Percentiles rank a stretch among this genome's conserved stretches.
These are phyloP conservation scores for Aspergillus sp. DNA, from an alignment of 2,329 filamentous ascomycete genomes.

Conservation along the genomic window DNA sequence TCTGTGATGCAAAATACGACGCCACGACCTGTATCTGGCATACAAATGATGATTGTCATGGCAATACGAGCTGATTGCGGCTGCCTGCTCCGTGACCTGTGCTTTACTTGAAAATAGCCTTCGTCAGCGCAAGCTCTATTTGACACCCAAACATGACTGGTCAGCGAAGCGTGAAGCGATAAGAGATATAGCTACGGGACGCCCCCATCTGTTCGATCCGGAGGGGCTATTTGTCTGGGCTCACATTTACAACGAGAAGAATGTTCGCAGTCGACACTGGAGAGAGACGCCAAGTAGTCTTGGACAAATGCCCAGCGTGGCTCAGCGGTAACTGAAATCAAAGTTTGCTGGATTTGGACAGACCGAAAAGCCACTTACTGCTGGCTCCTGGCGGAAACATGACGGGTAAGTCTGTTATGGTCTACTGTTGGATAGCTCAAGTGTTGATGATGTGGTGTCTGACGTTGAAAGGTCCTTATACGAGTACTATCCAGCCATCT, in stretches of 20 bases:
- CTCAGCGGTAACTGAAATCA: constrained; percentile 9
- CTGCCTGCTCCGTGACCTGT: background rate
- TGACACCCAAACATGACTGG: background rate
- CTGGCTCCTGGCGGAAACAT: background rate
- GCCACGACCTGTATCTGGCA: background rate
- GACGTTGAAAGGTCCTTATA: background rate
- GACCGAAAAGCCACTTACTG: background rate
- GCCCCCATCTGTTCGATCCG: background rate
- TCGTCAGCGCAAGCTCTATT: background rate
- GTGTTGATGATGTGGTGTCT: no score
- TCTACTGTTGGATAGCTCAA: background rate
- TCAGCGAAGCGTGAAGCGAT: background rate
- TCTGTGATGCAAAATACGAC: background rate
- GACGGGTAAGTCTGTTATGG: background rate
- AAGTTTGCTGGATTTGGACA: background rate
- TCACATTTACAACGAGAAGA: background rate
- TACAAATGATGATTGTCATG: background rate
- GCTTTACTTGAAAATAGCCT: background rate
- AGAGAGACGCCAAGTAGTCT: constrained; percentile 16
- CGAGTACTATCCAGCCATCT: background rate
- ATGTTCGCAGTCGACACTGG: background rate
- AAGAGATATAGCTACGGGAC: background rate
- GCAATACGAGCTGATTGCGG: constrained; percentile 2
- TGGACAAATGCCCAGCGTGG: constrained; percentile 13
- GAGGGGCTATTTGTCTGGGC: background rate